Evolutionary conservation across 345 rosid genomes (phyloP), one percentile per base, ranked within the genome.

Genomic region (Erysimum cheiranthoides): DNA sequence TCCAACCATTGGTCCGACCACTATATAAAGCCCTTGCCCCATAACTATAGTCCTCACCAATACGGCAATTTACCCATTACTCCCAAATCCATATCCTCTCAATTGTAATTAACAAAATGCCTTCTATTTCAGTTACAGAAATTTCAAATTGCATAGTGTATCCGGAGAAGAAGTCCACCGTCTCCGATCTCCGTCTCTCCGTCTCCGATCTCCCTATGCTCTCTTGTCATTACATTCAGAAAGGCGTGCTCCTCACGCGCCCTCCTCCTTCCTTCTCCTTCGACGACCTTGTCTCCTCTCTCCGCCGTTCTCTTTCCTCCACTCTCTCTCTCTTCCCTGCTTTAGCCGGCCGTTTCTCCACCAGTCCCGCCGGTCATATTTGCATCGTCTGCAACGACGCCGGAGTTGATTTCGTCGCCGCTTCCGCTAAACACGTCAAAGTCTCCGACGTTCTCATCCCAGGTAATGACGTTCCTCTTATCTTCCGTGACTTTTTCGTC

Each of bases 131-230:
- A 2, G 78, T 66, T 5, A 80, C 85, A 8, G 32, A 84, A 50
- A 5, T 84, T 76, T 89, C 98, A 14, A 87, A 83, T 81, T 86
- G 88, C 84, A 86, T 84, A 0, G 70, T 92, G 10, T 70, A 58
- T 73, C 96, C 97, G 2, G 81, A 81, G 50, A 75, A 79, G 28
- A 70, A 58, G 36, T 79, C 97, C 73, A 27, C 82, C 42, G 13
- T 88, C 50, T 76, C 89, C 7, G 85, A 83, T 75, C 97, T 95
- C 73, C 89, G 90, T 2, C 97, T 95, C 76, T 90, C 96, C 8
- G 97, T 92, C 62, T 95, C 99, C 32, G 99, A 95, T 76, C 84
- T 92, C 42, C 97, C 97, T 25, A 95, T 95, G 99, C 93, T 95
- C 56, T 89, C 99, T 2, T 95, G 99, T 65, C 99, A 95, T 25